phyloP scores from a whole-genome alignment of 805 yeast genomes.

The Suhomyces sp. region DNA sequence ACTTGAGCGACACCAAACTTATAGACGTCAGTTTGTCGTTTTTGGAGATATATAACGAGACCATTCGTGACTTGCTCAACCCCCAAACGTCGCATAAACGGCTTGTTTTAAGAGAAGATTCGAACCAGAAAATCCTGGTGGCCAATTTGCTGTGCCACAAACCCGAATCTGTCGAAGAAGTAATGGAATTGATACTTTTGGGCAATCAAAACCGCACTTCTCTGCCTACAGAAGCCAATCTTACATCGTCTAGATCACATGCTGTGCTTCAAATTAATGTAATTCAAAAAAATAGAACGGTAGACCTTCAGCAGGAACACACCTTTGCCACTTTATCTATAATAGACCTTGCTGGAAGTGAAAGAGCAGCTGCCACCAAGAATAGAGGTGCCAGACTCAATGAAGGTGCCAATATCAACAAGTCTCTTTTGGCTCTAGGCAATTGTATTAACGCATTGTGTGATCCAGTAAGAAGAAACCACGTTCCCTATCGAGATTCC shows the following conservation, averaged over 20 bases:
- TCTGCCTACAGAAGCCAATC: constrained; percentile 88
- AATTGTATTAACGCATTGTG: constrained; percentile 92
- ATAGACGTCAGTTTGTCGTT: constrained; percentile 68
- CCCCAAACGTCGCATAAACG: constrained; percentile 49
- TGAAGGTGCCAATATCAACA: constrained; percentile 93
- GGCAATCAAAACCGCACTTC: constrained; percentile 79
- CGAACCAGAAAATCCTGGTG: constrained; percentile 61
- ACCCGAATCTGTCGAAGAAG: constrained; percentile 64
- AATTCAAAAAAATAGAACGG: constrained; percentile 54
- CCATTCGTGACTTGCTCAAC: constrained; percentile 71
- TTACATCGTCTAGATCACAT: constrained; percentile 88
- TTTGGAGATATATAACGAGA: constrained; percentile 88
- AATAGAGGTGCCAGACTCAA: constrained; percentile 77
- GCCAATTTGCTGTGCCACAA: constrained; percentile 63
- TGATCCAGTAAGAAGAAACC: constrained; percentile 61
- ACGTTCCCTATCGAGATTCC: constrained; percentile 89
- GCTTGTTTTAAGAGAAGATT: constrained; percentile 69
- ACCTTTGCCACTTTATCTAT: constrained; percentile 78
- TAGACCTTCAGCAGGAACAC: constrained; percentile 63
- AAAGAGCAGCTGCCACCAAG: constrained; percentile 85
- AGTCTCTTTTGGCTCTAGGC: constrained; percentile 83
- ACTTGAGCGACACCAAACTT: constrained; percentile 48
- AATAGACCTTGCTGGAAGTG: constrained; percentile 93
- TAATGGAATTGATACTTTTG: constrained; percentile 67
- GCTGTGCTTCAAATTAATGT: constrained; percentile 86